phyloP scores from a whole-genome alignment of 2,329 filamentous ascomycete genomes.

The Pyrenophora seminiperda region DNA sequence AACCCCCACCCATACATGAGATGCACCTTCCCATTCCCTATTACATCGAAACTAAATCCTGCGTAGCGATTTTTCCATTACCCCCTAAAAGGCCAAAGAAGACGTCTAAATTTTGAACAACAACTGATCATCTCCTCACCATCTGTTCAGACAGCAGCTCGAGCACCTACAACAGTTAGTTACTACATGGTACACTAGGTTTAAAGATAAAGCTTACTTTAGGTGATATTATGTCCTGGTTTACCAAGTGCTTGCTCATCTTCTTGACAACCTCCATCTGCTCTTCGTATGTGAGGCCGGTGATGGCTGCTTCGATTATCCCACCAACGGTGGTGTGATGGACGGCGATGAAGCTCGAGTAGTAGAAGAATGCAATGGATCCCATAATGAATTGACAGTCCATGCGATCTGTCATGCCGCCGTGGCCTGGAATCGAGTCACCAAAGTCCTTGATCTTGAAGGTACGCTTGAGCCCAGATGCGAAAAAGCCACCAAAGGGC shows the following conservation, averaged over 20 bases:
- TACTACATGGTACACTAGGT: not conserved
- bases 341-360: slow-evolving; percentile 92
- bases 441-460: slow-evolving; percentile 99
- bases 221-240: slow-evolving; percentile 63
- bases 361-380: slow-evolving; percentile 98
- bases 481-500: slow-evolving; percentile 97
- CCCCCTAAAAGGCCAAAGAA: slow-evolving; percentile 1
- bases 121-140: slow-evolving; percentile 25
- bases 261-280: slow-evolving; percentile 78
- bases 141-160: slow-evolving; percentile 33
- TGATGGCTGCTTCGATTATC: slow-evolving; percentile 90
- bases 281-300: slow-evolving; percentile 82
- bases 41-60: slow-evolving; percentile 6
- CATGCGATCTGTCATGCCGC: slow-evolving; percentile 98
- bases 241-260: slow-evolving; percentile 66
- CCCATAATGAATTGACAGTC: slow-evolving; percentile 99
- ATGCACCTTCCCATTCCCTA: slow-evolving; percentile 1
- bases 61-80: not conserved
- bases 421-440: slow-evolving; percentile 95
- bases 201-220: slow-evolving; percentile 52
- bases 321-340: slow-evolving; percentile 84
- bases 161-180: slow-evolving; percentile 27
- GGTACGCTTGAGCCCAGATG: slow-evolving; percentile 93
- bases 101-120: not conserved
- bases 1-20: not conserved